A percentile compares a stretch with the other conserved stretches of the same genome.
phyloP scores from a whole-genome alignment of 768 basidiomycete species.

The Coprinopsis cinerea region DNA sequence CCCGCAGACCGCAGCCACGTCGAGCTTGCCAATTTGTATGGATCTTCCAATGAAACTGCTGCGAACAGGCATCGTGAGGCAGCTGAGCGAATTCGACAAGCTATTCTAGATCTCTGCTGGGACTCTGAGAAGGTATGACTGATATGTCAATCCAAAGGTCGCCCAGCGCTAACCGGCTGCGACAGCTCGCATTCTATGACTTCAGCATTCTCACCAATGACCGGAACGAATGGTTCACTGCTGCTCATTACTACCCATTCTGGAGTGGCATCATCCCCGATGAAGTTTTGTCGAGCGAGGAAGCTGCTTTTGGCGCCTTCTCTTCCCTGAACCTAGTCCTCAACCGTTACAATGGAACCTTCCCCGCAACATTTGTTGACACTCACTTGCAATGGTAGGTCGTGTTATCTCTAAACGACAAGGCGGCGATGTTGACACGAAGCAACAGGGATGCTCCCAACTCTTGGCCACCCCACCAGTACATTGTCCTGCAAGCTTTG shows the following conservation, averaged over 20 bases:
- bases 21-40: constrained; percentile 58
- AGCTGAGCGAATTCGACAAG: constrained; percentile 55
- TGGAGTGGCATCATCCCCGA: constrained; percentile 84
- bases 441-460: constrained; percentile 74
- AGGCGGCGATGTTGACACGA: not conserved
- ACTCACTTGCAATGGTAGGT: constrained; percentile 80
- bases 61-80: constrained; percentile 45
- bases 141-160: not conserved
- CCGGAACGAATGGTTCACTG: constrained; percentile 62
- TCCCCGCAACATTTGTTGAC: constrained; percentile 72
- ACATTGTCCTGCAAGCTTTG: constrained; percentile 75
- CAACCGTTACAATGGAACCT: constrained; percentile 83
- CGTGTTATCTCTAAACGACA: not conserved
- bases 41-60: constrained; percentile 33
- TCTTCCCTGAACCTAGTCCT: constrained; percentile 70
- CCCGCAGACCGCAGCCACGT: constrained; percentile 57
- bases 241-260: constrained; percentile 75
- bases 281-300: constrained; percentile 51
- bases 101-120: constrained; percentile 85
- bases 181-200: constrained; percentile 80
- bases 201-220: constrained; percentile 70
- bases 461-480: constrained; percentile 82
- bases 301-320: constrained; percentile 67
- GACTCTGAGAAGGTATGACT: constrained; percentile 52
- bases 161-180: not conserved